phyloP scores from a whole-genome alignment of 192 early-diverging fungal genomes.

The Backusella tuberculispora region DNA sequence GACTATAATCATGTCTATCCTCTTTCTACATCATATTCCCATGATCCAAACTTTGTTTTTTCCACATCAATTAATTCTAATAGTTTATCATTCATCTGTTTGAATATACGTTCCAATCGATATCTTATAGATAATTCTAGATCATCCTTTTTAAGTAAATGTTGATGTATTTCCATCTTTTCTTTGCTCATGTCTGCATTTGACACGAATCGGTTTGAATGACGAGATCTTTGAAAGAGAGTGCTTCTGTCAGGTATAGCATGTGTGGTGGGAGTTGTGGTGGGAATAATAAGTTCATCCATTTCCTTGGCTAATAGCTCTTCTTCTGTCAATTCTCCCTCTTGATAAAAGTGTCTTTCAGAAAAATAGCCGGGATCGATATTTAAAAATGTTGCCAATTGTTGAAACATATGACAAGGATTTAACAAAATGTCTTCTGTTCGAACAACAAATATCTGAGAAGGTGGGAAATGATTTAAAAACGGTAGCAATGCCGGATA shows the following conservation, averaged over 20 bases:
- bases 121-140: slow-evolving; percentile 50
- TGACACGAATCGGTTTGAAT: not conserved
- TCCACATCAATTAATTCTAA: slow-evolving; percentile 50
- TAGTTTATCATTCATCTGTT: slow-evolving; percentile 49
- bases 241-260: not conserved
- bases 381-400: slow-evolving; percentile 32
- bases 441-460: slow-evolving; percentile 34
- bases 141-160: not conserved
- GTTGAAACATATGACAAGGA: slow-evolving; percentile 32
- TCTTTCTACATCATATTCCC: slow-evolving; percentile 58
- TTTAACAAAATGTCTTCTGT: slow-evolving; percentile 36
- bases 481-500: slow-evolving; percentile 38
- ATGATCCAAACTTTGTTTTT: slow-evolving; percentile 48
- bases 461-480: slow-evolving; percentile 33
- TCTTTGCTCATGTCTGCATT: not conserved
- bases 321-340: slow-evolving; percentile 2
- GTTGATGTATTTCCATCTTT: not conserved
- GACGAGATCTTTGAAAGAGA: not conserved
- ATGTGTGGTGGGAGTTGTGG: not conserved
- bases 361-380: slow-evolving; percentile 36
- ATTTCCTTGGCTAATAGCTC: not conserved
- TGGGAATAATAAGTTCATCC: not conserved
- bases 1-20: slow-evolving; percentile 31
- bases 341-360: not conserved
- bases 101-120: slow-evolving; percentile 52